Percentiles rank a stretch among this genome's conserved stretches.
Conservation (phyloP, 2,329 filamentous ascomycete species). For the Phialocephala subalpina region DNA sequence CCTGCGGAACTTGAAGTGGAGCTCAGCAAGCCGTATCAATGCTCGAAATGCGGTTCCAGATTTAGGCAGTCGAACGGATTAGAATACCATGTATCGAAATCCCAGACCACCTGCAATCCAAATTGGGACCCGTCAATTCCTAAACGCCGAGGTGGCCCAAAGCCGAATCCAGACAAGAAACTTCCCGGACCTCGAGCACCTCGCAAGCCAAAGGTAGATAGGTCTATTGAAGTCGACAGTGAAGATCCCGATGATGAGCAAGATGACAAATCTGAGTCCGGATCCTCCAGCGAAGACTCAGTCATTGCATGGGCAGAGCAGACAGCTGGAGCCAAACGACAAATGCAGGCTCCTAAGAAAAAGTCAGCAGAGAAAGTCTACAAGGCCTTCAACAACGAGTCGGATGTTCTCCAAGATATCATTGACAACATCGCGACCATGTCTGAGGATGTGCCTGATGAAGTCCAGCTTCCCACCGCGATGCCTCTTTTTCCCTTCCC, state of each 20-base stretch:
- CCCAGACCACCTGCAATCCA: slow-evolving; percentile 44
- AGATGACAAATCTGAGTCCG: neutral
- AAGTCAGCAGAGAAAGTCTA: slow-evolving; percentile 6
- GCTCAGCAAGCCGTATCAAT: slow-evolving; percentile 40
- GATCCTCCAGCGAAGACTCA: slow-evolving; percentile 32
- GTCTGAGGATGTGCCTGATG: neutral
- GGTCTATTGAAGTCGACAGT: slow-evolving; percentile 7
- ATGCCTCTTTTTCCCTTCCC: neutral
- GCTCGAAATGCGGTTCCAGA: slow-evolving; percentile 38
- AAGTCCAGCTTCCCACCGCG: too few species aligned
- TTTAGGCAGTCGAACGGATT: slow-evolving; percentile 46
- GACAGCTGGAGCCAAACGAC: slow-evolving; percentile 4
- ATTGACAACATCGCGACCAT: neutral
- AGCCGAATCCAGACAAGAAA: neutral
- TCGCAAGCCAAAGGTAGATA: neutral
- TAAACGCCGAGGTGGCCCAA: neutral
- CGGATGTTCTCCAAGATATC: neutral
- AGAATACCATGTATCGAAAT: slow-evolving; percentile 43
- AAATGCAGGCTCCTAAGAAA: neutral
- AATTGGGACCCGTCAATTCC: slow-evolving; percentile 30
- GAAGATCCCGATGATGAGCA: slow-evolving; percentile 9
- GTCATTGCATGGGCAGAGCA: slow-evolving; percentile 34
- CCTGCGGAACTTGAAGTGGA: slow-evolving; percentile 29
- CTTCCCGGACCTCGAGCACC: neutral
- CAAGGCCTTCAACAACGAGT: neutral